Evolutionary conservation across 2,329 filamentous ascomycete genomes (phyloP).

Genomic region (Cordyceps javanica): DNA sequence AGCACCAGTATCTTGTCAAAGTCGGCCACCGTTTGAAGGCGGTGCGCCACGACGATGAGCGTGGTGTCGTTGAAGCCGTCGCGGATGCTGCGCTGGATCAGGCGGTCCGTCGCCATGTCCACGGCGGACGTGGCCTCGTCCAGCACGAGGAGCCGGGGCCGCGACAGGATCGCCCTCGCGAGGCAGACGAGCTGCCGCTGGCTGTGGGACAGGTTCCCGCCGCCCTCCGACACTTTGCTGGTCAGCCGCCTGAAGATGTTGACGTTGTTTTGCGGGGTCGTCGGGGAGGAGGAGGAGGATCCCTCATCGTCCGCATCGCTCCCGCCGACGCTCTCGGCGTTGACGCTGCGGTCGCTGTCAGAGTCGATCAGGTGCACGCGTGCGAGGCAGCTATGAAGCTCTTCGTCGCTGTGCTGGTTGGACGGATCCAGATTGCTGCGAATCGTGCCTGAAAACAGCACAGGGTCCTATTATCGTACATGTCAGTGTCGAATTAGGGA

Average conservation of each 20-base stretch:
- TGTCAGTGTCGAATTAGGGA: neutral
- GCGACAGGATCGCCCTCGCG: conserved; percentile 55
- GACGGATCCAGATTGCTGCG: conserved; percentile 67
- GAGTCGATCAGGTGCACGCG: conserved; percentile 53
- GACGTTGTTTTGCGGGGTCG: conserved; percentile 16
- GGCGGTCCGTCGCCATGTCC: conserved; percentile 59
- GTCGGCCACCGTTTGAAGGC: conserved; percentile 60
- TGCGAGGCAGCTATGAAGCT: conserved; percentile 39
- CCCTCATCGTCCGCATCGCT: conserved; percentile 34
- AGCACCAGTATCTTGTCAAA: conserved; percentile 61
- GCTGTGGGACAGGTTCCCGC: conserved; percentile 36
- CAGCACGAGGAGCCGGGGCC: conserved; percentile 60
- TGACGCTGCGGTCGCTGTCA: conserved; percentile 21
- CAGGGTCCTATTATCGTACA: conserved; percentile 52
- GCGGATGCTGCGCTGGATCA: conserved; percentile 59
- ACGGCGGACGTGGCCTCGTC: conserved; percentile 66
- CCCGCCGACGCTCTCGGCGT: conserved; percentile 19
- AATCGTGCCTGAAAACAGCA: conserved; percentile 74
- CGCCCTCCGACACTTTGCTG: conserved; percentile 55
- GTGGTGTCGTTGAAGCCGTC: conserved; percentile 56
- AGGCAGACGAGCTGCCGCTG: conserved; percentile 53
- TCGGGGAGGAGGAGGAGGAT: conserved; percentile 27
- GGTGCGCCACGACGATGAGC: conserved; percentile 60
- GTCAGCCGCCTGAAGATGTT: conserved; percentile 52
- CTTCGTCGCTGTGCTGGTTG: conserved; percentile 51